Conservation (phyloP, 257 asterid species). For the Buddleja alternifolia region DNA sequence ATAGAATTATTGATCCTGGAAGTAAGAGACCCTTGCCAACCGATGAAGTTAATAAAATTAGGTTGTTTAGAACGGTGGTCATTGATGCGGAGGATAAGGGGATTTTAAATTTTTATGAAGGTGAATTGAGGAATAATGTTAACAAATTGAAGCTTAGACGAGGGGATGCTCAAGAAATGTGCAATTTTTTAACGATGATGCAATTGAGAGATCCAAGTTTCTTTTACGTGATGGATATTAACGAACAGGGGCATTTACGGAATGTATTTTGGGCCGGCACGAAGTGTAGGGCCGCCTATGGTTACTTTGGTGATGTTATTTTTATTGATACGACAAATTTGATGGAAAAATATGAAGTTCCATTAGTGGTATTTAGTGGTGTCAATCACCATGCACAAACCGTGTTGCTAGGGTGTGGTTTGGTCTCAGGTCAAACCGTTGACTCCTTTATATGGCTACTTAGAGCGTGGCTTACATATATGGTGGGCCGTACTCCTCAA, state of each 20-base stretch:
- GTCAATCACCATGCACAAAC: constrained; percentile 62
- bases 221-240: constrained; percentile 62
- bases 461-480: constrained; percentile 68
- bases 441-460: constrained; percentile 63
- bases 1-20: too few relatives aligned
- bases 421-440: constrained; percentile 43
- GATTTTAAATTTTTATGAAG: constrained; percentile 33
- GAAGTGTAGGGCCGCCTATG: constrained; percentile 50
- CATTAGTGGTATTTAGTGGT: constrained; percentile 54
- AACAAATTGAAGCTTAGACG: constrained; percentile 48
- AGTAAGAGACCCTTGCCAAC: constrained; percentile 53
- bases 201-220: constrained; percentile 57
- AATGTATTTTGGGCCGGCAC: constrained; percentile 66
- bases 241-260: constrained; percentile 53
- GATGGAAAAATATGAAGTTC: constrained; percentile 49
- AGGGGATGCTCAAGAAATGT: constrained; percentile 56
- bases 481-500: constrained; percentile 63
- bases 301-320: constrained; percentile 56
- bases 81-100: constrained; percentile 45
- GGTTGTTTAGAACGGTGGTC: constrained; percentile 55
- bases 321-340: constrained; percentile 45
- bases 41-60: constrained; percentile 43
- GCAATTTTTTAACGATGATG: constrained; percentile 46
- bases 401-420: constrained; percentile 60
- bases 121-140: constrained; percentile 28